Percentiles rank a stretch among this genome's conserved stretches.
phyloP scores from a whole-genome alignment of 2,329 filamentous ascomycete species.

The Acrodontium crateriforme region DNA sequence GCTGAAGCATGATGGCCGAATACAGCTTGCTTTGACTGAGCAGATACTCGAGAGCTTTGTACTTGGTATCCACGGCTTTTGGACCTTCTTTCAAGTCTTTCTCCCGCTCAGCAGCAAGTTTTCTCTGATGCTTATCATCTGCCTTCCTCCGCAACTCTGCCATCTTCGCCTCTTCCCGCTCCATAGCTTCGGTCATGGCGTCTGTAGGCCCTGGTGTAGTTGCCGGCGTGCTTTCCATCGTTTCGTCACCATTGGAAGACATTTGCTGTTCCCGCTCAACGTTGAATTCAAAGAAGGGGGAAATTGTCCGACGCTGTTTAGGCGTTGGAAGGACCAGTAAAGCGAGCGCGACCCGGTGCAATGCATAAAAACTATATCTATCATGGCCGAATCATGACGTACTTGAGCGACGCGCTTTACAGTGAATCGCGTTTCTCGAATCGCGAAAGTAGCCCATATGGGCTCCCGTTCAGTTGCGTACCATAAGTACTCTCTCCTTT shows the following conservation, averaged over 20 bases:
- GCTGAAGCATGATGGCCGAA: conserved; percentile 37
- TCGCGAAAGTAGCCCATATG: too few relatives aligned
- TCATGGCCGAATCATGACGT: too few relatives aligned
- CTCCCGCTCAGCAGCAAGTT: conserved; percentile 31
- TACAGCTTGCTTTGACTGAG: conserved; percentile 41
- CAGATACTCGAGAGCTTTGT: conserved; percentile 38
- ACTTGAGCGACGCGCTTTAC: too few relatives aligned
- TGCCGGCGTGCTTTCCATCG: conserved; percentile 18
- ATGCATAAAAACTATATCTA: too few relatives aligned
- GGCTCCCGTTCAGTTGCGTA: too few relatives aligned
- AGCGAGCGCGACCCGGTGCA: too few relatives aligned
- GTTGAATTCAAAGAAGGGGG: too few relatives aligned
- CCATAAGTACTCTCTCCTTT: too few relatives aligned
- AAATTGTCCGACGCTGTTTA: too few relatives aligned
- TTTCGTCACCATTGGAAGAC: conserved; percentile 9
- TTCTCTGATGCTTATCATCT: conserved; percentile 30
- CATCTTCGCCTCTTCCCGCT: conserved; percentile 34
- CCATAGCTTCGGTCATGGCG: conserved; percentile 27
- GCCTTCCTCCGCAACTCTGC: conserved; percentile 27
- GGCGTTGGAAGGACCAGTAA: too few relatives aligned
- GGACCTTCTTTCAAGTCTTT: conserved; percentile 33
- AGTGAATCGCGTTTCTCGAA: too few relatives aligned
- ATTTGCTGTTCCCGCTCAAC: too few relatives aligned
- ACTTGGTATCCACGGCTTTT: conserved; percentile 35
- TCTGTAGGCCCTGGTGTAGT: conserved; percentile 20